phyloP scores from a whole-genome alignment of 208 protist genomes.

The Crithidia fasciculata region DNA sequence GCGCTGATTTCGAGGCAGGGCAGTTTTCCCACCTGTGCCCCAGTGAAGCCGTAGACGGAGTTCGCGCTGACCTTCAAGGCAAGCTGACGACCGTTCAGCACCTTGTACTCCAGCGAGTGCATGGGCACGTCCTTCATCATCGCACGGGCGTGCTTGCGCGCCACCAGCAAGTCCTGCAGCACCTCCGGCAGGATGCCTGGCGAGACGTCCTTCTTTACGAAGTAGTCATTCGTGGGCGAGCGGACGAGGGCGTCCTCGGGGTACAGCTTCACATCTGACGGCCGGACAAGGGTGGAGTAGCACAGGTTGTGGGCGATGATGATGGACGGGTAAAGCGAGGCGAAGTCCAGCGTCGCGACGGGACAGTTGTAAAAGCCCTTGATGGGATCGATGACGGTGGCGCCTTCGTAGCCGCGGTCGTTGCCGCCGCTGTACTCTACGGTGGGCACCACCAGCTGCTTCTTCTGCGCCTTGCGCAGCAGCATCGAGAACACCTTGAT shows the following conservation, averaged over 20 bases:
- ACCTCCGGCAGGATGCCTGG: slow-evolving; percentile 88
- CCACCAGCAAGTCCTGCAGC: slow-evolving; percentile 80
- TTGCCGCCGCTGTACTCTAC: slow-evolving; percentile 65
- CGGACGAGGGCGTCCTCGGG: slow-evolving; percentile 75
- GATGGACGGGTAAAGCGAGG: slow-evolving; percentile 99
- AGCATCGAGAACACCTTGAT: slow-evolving; percentile 98
- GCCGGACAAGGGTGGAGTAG: slow-evolving; percentile 95
- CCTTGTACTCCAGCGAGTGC: slow-evolving; percentile 87
- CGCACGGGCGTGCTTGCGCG: slow-evolving; percentile 73
- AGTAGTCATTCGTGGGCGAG: slow-evolving; percentile 77
- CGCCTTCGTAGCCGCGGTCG: slow-evolving; percentile 95
- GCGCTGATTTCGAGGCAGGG: slow-evolving; percentile 97
- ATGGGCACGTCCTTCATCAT: slow-evolving; percentile 88
- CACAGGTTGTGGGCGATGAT: slow-evolving; percentile 99
- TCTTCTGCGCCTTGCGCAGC: slow-evolving; percentile 83
- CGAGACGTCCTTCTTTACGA: slow-evolving; percentile 80
- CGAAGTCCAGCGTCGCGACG: slow-evolving; percentile 99
- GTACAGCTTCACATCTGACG: slow-evolving; percentile 84
- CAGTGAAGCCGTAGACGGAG: slow-evolving; percentile 99
- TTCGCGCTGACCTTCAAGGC: slow-evolving; percentile 99
- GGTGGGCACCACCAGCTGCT: slow-evolving; percentile 84
- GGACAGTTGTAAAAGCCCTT: slow-evolving; percentile 98
- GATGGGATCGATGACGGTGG: slow-evolving; percentile 98
- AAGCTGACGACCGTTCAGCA: slow-evolving; percentile 98
- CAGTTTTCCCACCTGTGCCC: slow-evolving; percentile 97